These are phyloP conservation scores for Boletus vinaceobasis DNA, from an alignment of 768 basidiomycete species.

Conservation along the genomic window DNA sequence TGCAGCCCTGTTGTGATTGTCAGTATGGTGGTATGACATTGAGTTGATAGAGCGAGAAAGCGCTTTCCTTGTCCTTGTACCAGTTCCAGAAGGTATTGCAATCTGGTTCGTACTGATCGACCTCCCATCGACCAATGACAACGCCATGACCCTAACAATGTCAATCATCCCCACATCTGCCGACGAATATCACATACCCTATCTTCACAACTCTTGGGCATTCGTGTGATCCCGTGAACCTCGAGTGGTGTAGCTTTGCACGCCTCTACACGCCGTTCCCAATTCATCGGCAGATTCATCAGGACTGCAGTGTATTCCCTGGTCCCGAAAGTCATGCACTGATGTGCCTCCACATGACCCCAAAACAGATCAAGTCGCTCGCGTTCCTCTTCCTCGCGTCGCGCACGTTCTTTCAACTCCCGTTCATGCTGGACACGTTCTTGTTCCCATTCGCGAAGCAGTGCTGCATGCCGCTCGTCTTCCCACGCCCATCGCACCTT, in stretches of 20 bases:
- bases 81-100: conserved; percentile 24
- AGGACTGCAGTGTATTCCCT: conserved; percentile 31
- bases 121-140: conserved; percentile 27
- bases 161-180: background rate
- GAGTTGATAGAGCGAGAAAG: background rate
- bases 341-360: conserved; percentile 13
- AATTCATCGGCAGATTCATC: conserved; percentile 25
- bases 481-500: conserved; percentile 22
- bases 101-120: conserved; percentile 25
- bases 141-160: conserved; percentile 9
- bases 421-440: conserved; percentile 18
- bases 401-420: conserved; percentile 15
- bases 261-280: conserved; percentile 19
- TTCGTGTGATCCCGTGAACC: conserved; percentile 18
- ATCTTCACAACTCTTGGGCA: conserved; percentile 18
- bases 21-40: background rate
- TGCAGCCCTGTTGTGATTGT: conserved; percentile 21
- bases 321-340: conserved; percentile 27
- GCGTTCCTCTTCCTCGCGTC: conserved; percentile 20
- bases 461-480: conserved; percentile 8
- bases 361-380: conserved; percentile 21
- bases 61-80: conserved; percentile 30
- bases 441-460: conserved; percentile 15
- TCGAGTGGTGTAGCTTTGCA: conserved; percentile 23
- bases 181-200: conserved; percentile 7